Evolutionary conservation across 768 basidiomycete species (phyloP), one percentile per base, ranked within the genome.

Genomic region (Rossbeevera mucosa): DNA sequence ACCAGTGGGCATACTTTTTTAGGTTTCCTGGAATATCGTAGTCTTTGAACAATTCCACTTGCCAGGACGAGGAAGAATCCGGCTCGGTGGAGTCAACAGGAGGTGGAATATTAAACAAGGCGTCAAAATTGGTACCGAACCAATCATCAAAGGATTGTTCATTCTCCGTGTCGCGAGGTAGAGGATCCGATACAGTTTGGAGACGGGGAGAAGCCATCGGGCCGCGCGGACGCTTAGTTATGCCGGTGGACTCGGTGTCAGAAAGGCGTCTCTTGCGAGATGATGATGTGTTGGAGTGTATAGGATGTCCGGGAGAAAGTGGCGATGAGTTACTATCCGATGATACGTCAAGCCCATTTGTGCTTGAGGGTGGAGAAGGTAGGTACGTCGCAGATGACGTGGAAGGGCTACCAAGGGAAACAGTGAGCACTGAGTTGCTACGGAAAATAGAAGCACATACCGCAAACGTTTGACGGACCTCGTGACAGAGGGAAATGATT

Each of bases 241-340:
- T n/a, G 1, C 36, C 29, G 0, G 54, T 31, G 2, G 33, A 41
- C 7, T 67, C 70, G 3, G 61, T 51, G 11, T 73, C 70, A 2
- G 75, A 76, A 12, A 73, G 44, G 4, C 70, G 64, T 33, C 76
- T 72, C 54, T 77, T 76, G 43, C 52, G 59, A 58, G 52, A 47
- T 36, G n/a, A 30, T n/a, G 30, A 41, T 11, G 7, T 46, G 13
- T 47, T 33, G 3, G 45, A 18, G 4, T 7, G 47, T 0, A 28
- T 31, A 25, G 25, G 14, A 20, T 30, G n/a, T 2, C n/a, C 18
- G 18, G 12, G 1, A 18, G 30, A 20, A 51, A 36, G 18, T 22
- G 44, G 38, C 0, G 20, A 47, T 2, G 48, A 53, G 29, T 24
- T 7, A 25, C 29, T 1, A 0, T 45, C 18, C 2, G 44, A 54